phyloP scores from a whole-genome alignment of 768 basidiomycete genomes.

The Wakefieldia striispora region DNA sequence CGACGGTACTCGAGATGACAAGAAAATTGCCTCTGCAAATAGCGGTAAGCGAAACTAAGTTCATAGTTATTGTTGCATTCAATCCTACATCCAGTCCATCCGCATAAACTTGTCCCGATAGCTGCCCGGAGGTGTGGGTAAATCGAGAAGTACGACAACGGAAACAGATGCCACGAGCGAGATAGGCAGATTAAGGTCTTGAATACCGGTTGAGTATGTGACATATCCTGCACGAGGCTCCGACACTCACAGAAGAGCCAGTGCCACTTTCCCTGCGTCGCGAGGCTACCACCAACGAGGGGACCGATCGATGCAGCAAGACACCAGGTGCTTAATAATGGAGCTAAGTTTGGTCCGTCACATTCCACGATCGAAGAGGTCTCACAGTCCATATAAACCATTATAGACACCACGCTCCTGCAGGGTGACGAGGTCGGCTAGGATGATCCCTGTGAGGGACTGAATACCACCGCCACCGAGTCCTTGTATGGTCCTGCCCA shows the following conservation, averaged over 20 bases:
- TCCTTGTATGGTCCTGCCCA: constrained; percentile 41
- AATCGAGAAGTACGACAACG: constrained; percentile 31
- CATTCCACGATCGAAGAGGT: background rate
- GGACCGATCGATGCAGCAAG: constrained; percentile 37
- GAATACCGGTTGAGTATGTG: background rate
- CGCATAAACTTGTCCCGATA: constrained; percentile 35
- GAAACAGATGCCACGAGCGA: constrained; percentile 28
- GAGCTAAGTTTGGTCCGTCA: background rate
- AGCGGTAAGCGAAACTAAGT: background rate
- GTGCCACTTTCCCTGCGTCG: constrained; percentile 34
- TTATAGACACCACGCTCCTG: constrained; percentile 41
- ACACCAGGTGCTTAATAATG: constrained; percentile 29
- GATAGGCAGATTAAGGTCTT: constrained; percentile 43
- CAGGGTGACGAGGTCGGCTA: constrained; percentile 47
- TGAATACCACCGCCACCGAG: constrained; percentile 41
- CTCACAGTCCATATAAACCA: constrained; percentile 38
- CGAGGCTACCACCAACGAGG: constrained; percentile 36
- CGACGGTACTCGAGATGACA: constrained; percentile 35
- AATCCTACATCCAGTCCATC: constrained; percentile 45
- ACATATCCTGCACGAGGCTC: too few relatives aligned
- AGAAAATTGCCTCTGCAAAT: constrained; percentile 40
- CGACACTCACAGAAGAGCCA: constrained; percentile 40
- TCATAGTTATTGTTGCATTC: background rate
- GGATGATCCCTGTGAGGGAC: constrained; percentile 39
- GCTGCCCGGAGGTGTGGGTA: constrained; percentile 34